These are phyloP conservation scores for Fusarium euwallaceae DNA, from an alignment of 2,329 filamentous ascomycete species.

Conservation along the genomic window DNA sequence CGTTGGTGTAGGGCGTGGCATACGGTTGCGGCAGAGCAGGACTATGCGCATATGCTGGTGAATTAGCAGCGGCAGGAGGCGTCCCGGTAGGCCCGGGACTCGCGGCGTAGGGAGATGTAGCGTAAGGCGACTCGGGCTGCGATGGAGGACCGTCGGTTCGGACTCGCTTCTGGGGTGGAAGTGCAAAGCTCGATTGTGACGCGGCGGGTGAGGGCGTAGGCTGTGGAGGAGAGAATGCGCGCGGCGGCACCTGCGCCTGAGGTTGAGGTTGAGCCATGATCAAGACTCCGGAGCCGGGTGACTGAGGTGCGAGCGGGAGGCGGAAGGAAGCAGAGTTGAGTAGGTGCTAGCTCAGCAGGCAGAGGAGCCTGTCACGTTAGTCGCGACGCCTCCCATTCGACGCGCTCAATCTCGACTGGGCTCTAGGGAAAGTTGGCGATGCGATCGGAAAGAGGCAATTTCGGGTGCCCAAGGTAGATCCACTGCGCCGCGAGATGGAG, in stretches of 20 bases:
- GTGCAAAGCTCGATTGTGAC: constrained; percentile 65
- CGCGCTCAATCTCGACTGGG: constrained; percentile 44
- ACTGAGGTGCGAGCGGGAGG: constrained; percentile 18
- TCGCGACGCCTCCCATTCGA: constrained; percentile 63
- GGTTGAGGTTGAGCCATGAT: constrained; percentile 72
- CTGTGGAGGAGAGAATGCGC: constrained; percentile 73
- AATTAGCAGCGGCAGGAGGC: constrained; percentile 53
- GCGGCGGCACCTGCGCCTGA: constrained; percentile 59
- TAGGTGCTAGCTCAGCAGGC: constrained; percentile 58
- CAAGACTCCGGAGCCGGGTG: constrained; percentile 16
- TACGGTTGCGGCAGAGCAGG: constrained; percentile 51
- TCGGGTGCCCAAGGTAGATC: constrained; percentile 21
- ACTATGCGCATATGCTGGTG: constrained; percentile 54
- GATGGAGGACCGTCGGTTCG: constrained; percentile 73
- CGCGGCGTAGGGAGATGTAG: constrained; percentile 63
- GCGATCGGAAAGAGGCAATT: constrained; percentile 7
- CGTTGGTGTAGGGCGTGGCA: constrained; percentile 56
- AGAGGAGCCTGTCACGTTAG: constrained; percentile 63
- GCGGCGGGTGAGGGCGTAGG: constrained; percentile 72
- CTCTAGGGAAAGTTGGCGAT: constrained; percentile 30
- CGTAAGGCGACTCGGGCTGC: constrained; percentile 74
- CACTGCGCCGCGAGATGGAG: constrained; percentile 39
- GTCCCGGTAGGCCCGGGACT: constrained; percentile 60
- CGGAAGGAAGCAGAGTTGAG: constrained; percentile 20
- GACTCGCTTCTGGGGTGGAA: constrained; percentile 78